A percentile compares a stretch with the other conserved stretches of the same genome.
Evolutionary conservation across 441 rosid genomes (phyloP).

Genomic region (Theobroma grandiflorum): DNA sequence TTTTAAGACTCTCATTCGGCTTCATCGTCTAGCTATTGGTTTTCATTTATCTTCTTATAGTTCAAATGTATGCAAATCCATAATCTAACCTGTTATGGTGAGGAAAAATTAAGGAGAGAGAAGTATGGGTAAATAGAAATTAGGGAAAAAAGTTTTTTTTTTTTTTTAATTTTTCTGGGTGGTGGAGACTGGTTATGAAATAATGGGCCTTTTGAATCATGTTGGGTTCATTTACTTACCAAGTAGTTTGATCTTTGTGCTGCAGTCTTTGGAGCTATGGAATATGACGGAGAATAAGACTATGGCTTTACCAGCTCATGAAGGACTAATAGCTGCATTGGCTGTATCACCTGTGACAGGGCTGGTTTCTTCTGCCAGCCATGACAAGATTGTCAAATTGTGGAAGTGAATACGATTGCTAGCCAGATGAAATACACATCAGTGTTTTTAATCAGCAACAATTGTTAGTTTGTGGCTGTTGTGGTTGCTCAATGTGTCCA

Average conservation of each 20-base stretch:
- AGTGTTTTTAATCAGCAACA: neutral
- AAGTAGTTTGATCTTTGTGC: neutral
- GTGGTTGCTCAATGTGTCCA: slow-evolving; percentile 25
- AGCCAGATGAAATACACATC: slow-evolving; percentile 5
- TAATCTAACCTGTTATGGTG: neutral
- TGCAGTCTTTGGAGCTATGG: slow-evolving; percentile 93
- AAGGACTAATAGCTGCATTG: slow-evolving; percentile 72
- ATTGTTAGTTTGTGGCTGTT: slow-evolving; percentile 24
- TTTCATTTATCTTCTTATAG: neutral
- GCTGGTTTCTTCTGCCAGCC: slow-evolving; percentile 89
- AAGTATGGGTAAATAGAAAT: neutral
- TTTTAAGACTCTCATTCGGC: neutral
- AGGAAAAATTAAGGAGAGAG: neutral
- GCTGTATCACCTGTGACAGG: slow-evolving; percentile 77
- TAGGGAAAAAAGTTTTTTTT: neutral
- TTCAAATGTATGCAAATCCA: neutral
- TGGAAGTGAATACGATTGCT: slow-evolving; percentile 68
- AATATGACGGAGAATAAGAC: slow-evolving; percentile 84
- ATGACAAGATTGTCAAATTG: slow-evolving; percentile 77
- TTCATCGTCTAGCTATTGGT: neutral
- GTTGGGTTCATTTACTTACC: neutral
- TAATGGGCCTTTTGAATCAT: neutral
- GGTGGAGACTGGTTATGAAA: neutral
- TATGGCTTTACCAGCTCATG: slow-evolving; percentile 73
- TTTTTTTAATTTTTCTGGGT: neutral